Evolutionary conservation across 2,329 filamentous ascomycete genomes (phyloP).

Genomic region (Cytospora chrysosperma): DNA sequence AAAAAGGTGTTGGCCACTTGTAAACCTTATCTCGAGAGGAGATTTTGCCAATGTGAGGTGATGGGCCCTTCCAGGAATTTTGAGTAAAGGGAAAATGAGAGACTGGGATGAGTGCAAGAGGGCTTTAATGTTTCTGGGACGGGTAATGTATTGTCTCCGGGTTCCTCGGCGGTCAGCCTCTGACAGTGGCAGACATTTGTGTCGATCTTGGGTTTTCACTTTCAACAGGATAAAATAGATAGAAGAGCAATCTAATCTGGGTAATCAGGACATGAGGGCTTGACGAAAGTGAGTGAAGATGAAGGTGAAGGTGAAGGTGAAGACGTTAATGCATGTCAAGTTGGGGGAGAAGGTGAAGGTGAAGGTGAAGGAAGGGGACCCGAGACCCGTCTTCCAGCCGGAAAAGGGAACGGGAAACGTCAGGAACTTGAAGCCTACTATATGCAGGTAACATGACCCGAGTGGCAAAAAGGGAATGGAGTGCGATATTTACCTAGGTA

Average conservation of each 20-base stretch:
- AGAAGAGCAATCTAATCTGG: constrained; percentile 1
- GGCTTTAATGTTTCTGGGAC: neutral
- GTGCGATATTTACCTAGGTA: neutral
- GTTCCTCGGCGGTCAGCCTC: neutral
- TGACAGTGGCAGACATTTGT: neutral
- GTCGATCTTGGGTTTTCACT: neutral
- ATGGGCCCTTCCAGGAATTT: neutral
- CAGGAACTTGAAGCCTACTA: neutral
- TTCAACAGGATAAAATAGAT: neutral
- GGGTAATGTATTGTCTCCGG: neutral
- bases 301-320: neutral
- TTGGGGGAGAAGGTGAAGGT: neutral
- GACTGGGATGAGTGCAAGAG: neutral
- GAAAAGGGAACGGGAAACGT: neutral
- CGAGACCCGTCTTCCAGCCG: too few species aligned
- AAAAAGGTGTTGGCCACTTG: neutral
- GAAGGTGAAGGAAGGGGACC: neutral
- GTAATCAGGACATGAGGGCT: neutral
- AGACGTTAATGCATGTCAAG: too few species aligned
- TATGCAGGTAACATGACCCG: neutral
- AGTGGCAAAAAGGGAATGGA: neutral
- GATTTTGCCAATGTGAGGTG: neutral
- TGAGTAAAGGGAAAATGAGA: neutral
- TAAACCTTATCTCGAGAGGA: neutral
- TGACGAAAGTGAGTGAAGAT: neutral